A percentile compares a stretch with the other conserved stretches of the same genome.
These are phyloP conservation scores for Tranzscheliella williamsii DNA, from an alignment of 1,284 basidiomycete species.

Conservation along the genomic window DNA sequence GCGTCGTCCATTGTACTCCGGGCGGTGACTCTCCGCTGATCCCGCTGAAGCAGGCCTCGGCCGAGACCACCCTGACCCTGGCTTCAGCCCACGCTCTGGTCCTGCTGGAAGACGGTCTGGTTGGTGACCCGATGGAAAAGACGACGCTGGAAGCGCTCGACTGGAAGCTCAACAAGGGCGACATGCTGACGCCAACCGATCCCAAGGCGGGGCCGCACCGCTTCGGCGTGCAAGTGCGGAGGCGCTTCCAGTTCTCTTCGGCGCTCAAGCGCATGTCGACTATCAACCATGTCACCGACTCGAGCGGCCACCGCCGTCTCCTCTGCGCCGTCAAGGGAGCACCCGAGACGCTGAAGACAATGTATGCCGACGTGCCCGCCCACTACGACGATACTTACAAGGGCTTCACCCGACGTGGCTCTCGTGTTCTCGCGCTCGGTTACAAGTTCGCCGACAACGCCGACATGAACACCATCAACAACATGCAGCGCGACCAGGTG, in stretches of 20 bases:
- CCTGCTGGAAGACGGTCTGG: slow-evolving; percentile 82
- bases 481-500: slow-evolving; percentile 50
- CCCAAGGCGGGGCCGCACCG: slow-evolving; percentile 34
- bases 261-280: slow-evolving; percentile 60
- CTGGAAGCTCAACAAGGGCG: slow-evolving; percentile 82
- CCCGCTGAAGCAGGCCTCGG: slow-evolving; percentile 74
- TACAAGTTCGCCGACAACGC: slow-evolving; percentile 53
- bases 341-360: slow-evolving; percentile 56
- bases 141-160: slow-evolving; percentile 88
- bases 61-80: slow-evolving; percentile 82
- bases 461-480: slow-evolving; percentile 36
- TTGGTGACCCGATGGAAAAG: slow-evolving; percentile 99
- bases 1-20: slow-evolving; percentile 46
- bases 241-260: slow-evolving; percentile 61
- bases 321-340: slow-evolving; percentile 58
- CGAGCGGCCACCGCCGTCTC: slow-evolving; percentile 25
- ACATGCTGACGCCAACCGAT: slow-evolving; percentile 28
- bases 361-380: slow-evolving; percentile 52
- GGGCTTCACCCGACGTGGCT: slow-evolving; percentile 56
- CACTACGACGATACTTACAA: slow-evolving; percentile 60
- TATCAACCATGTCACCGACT: slow-evolving; percentile 45
- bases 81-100: slow-evolving; percentile 95
- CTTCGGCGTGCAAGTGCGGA: slow-evolving; percentile 43
- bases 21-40: slow-evolving; percentile 65
- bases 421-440: slow-evolving; percentile 58